Percentiles rank a stretch among this genome's conserved stretches.
phyloP scores from a whole-genome alignment of 441 rosid species.

The Erysimum cheiri region DNA sequence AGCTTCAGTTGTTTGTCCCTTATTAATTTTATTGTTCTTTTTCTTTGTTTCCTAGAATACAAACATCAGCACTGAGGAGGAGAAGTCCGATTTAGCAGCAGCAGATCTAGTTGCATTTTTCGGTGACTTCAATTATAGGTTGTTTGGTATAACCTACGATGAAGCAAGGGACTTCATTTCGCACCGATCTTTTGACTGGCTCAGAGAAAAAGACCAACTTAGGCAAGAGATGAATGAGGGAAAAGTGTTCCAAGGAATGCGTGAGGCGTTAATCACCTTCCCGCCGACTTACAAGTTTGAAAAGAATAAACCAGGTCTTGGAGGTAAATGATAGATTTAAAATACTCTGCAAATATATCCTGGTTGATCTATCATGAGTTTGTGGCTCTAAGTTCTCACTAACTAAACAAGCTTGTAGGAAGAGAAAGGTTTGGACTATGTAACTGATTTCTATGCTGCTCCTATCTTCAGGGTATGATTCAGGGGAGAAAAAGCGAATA shows the following conservation, averaged over 20 bases:
- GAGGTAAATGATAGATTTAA: constrained; percentile 59
- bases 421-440: not conserved
- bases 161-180: constrained; percentile 98
- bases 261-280: constrained; percentile 85
- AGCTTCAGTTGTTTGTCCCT: constrained; percentile 20
- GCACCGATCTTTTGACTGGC: constrained; percentile 98
- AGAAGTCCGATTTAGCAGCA: constrained; percentile 78
- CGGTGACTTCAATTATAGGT: constrained; percentile 96
- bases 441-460: not conserved
- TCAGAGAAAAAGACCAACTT: constrained; percentile 96
- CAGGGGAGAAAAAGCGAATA: constrained; percentile 98
- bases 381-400: not conserved
- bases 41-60: constrained; percentile 52
- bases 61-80: constrained; percentile 57
- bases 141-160: constrained; percentile 94
- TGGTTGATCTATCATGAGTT: not conserved
- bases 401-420: constrained; percentile 2
- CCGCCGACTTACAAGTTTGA: constrained; percentile 99
- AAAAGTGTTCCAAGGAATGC: constrained; percentile 98
- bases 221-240: constrained; percentile 93
- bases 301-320: constrained; percentile 82
- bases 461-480: constrained; percentile 80
- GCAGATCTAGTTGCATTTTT: constrained; percentile 93
- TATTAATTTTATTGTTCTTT: constrained; percentile 9
- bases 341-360: constrained; percentile 14